Conservation (phyloP, 371 early-diverging fungal species). For the Lichtheimia hyalospora region DNA sequence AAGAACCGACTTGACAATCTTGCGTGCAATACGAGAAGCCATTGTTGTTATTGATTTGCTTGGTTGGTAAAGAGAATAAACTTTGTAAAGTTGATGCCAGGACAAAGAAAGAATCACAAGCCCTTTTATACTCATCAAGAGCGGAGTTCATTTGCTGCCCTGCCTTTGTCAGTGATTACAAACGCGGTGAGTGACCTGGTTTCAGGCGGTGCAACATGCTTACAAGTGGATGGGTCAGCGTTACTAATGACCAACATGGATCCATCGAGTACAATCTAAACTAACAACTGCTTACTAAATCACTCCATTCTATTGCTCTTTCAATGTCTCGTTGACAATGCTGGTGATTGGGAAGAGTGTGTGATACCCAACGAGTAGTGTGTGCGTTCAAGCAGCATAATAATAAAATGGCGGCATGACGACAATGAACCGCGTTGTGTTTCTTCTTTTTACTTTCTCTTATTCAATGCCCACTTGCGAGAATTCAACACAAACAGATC, state of each 20-base stretch:
- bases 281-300: too few relatives aligned
- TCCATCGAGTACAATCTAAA: too few relatives aligned
- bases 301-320: too few relatives aligned
- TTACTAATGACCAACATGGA: too few relatives aligned
- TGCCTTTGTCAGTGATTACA: not conserved
- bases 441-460: not conserved
- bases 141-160: not conserved
- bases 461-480: not conserved
- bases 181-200: too few relatives aligned
- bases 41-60: not conserved
- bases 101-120: not conserved
- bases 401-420: not conserved
- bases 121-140: not conserved
- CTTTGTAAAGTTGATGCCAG: not conserved
- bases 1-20: conserved; percentile 26
- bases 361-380: not conserved
- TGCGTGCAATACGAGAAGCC: conserved; percentile 16
- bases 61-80: not conserved
- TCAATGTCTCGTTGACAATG: too few relatives aligned
- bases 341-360: too few relatives aligned
- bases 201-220: too few relatives aligned
- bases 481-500: conserved; percentile 6
- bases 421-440: not conserved
- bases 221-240: too few relatives aligned
- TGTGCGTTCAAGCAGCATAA: not conserved